phyloP scores from a whole-genome alignment of 345 rosid genomes.

The Dipteronia sinensis region DNA sequence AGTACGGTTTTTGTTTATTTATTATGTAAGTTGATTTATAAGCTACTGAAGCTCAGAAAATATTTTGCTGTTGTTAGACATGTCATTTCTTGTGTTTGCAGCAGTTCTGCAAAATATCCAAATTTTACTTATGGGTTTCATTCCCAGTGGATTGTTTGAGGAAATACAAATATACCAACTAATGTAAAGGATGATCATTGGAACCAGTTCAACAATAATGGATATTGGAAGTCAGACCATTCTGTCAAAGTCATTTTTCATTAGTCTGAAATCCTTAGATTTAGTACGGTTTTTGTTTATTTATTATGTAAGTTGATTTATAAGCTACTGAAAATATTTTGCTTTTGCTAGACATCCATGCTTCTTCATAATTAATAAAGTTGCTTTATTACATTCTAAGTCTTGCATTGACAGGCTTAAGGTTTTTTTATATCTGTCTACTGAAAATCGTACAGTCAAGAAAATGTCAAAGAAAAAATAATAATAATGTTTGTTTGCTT shows the following conservation, averaged over 20 bases:
- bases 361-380: not conserved
- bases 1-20: not conserved
- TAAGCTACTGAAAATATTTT: not conserved
- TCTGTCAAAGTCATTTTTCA: not conserved
- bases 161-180: not conserved
- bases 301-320: not conserved
- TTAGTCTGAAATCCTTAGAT: not conserved
- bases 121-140: too few species aligned
- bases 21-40: not conserved
- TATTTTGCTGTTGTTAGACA: too few species aligned
- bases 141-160: not conserved
- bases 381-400: not conserved
- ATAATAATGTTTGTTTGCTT: not conserved
- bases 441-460: not conserved
- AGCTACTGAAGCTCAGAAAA: not conserved
- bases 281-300: not conserved
- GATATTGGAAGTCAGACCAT: not conserved
- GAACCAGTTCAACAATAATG: not conserved
- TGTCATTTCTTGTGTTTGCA: too few species aligned
- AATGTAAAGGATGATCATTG: not conserved
- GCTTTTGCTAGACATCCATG: not conserved
- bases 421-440: not conserved
- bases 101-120: too few species aligned
- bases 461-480: not conserved
- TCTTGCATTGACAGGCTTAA: not conserved